Conservation (phyloP, 495 filamentous ascomycete species). For the Daldinia childiae region DNA sequence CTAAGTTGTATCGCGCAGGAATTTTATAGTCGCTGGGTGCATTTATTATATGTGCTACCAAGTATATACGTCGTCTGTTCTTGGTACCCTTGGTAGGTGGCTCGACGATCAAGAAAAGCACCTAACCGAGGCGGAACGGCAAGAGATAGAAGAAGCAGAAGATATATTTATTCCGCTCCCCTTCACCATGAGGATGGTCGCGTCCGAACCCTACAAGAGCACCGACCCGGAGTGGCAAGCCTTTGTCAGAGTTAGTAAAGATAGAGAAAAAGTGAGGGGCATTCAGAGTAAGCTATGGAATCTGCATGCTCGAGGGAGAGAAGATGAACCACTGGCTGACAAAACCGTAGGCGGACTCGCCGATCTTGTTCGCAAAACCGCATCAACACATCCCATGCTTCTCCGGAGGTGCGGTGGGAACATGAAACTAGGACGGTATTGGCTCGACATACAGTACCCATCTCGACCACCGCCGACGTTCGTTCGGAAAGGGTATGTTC, state of each 20-base stretch:
- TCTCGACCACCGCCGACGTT: slow-evolving; percentile 53
- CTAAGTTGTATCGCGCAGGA: slow-evolving; percentile 25
- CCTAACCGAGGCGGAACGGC: neutral
- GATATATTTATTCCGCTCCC: slow-evolving; percentile 72
- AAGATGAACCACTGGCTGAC: neutral
- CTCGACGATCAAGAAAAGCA: slow-evolving; percentile 28
- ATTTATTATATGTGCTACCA: slow-evolving; percentile 52
- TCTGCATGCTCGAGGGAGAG: neutral
- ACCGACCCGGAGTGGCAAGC: slow-evolving; percentile 76
- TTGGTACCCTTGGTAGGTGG: slow-evolving; percentile 37
- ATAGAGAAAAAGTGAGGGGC: slow-evolving; percentile 56
- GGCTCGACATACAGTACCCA: slow-evolving; percentile 56
- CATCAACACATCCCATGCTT: slow-evolving; percentile 23
- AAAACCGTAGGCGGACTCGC: slow-evolving; percentile 44
- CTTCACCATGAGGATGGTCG: slow-evolving; percentile 56
- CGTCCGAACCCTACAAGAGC: slow-evolving; percentile 60
- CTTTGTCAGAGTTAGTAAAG: slow-evolving; percentile 66
- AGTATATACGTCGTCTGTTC: slow-evolving; percentile 49
- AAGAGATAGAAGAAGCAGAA: slow-evolving; percentile 45
- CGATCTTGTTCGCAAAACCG: slow-evolving; percentile 33
- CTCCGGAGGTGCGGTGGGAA: slow-evolving; percentile 32
- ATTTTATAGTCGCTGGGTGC: slow-evolving; percentile 49
- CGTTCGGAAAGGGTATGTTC: slow-evolving; percentile 51
- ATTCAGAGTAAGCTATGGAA: slow-evolving; percentile 63
- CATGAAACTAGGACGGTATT: slow-evolving; percentile 42